Percentiles rank a stretch among this genome's conserved stretches.
Conservation (phyloP, 2,329 filamentous ascomycete species). For the Neophaeococcomyces aloes region DNA sequence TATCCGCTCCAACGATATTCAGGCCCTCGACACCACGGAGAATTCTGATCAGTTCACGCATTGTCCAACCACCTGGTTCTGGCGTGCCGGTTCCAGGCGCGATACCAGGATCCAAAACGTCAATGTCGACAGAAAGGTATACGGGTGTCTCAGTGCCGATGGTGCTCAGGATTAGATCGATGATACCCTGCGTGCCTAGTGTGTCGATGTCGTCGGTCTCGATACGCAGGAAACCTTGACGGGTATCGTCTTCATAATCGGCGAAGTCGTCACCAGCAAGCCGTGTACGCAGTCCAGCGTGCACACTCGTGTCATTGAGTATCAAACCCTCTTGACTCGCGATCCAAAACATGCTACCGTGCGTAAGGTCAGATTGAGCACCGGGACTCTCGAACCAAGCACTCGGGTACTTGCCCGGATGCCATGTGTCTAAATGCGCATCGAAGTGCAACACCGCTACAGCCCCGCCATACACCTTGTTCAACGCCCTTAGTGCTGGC, state of each 20-base stretch:
- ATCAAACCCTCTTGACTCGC: conserved; percentile 72
- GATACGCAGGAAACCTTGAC: conserved; percentile 70
- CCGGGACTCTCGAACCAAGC: conserved; percentile 48
- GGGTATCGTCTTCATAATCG: conserved; percentile 62
- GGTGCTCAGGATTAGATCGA: conserved; percentile 57
- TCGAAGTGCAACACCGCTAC: conserved; percentile 68
- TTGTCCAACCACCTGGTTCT: conserved; percentile 23
- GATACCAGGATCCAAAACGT: conserved; percentile 27
- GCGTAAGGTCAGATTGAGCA: conserved; percentile 66
- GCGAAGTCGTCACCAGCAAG: conserved; percentile 54
- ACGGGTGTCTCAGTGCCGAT: conserved; percentile 55
- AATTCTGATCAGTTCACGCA: conserved; percentile 20
- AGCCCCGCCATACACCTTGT: conserved; percentile 49
- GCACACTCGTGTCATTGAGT: conserved; percentile 61
- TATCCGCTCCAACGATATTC: conserved; percentile 22
- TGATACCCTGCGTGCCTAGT: conserved; percentile 59
- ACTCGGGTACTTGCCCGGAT: conserved; percentile 64
- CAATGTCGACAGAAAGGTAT: conserved; percentile 28
- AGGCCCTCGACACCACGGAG: conserved; percentile 21
- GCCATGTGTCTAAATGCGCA: conserved; percentile 75
- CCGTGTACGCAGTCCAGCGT: conserved; percentile 72
- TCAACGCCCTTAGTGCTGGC: conserved; percentile 57
- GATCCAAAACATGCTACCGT: conserved; percentile 87
- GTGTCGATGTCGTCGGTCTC: conserved; percentile 82
- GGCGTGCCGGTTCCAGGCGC: conserved; percentile 27